These are phyloP conservation scores for Fusarium penzigii DNA, from an alignment of 2,329 filamentous ascomycete genomes.

Conservation along the genomic window DNA sequence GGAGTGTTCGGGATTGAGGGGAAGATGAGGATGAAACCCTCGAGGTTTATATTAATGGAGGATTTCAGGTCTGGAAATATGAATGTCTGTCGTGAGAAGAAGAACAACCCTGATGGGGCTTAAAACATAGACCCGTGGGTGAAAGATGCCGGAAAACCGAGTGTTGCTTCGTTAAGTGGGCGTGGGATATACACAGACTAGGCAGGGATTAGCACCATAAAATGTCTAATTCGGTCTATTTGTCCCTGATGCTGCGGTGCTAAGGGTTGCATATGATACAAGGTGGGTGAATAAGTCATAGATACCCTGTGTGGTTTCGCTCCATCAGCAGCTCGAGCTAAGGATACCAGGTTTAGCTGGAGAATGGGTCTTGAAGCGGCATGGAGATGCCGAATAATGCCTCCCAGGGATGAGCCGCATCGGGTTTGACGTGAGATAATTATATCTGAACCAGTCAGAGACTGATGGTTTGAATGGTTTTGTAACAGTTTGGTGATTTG, in stretches of 20 bases:
- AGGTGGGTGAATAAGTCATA: background rate
- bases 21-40: background rate
- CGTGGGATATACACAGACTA: background rate
- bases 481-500: background rate
- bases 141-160: slow-evolving; percentile 8
- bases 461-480: slow-evolving; percentile 1
- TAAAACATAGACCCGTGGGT: slow-evolving; percentile 11
- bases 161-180: background rate
- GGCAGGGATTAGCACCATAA: background rate
- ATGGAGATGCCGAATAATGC: slow-evolving; percentile 24
- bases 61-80: background rate
- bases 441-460: slow-evolving; percentile 6
- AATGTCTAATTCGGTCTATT: background rate
- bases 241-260: too few species aligned
- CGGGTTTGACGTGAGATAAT: slow-evolving; percentile 6
- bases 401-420: slow-evolving; percentile 10
- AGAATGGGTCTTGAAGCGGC: slow-evolving; percentile 14
- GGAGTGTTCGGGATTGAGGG: too few species aligned
- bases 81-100: background rate
- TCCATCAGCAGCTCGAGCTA: slow-evolving; percentile 3
- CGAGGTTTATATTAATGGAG: slow-evolving; percentile 10
- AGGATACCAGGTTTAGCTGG: slow-evolving; percentile 12
- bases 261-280: background rate
- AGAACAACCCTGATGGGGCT: slow-evolving; percentile 20
- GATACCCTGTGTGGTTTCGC: background rate